Evolutionary conservation across 1,284 basidiomycete species (phyloP).

Genomic region (Sporisorium exsertum): DNA sequence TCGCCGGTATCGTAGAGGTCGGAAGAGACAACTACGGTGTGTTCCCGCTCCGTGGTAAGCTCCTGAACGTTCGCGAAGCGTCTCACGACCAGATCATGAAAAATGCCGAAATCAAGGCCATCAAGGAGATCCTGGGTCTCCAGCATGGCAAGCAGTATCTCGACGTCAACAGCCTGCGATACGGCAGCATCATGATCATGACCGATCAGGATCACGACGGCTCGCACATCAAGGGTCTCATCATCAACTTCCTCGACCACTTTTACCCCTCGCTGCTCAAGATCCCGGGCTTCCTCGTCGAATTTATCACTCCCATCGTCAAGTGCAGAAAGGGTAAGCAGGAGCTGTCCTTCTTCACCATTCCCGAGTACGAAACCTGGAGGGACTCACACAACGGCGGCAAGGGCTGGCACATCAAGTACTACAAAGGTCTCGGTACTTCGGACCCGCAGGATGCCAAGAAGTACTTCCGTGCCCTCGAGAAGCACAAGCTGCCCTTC

Average conservation of each 20-base stretch:
- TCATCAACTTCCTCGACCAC: conserved; percentile 98
- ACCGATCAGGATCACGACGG: conserved; percentile 99
- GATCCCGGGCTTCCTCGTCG: conserved; percentile 91
- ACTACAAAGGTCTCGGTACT: conserved; percentile 98
- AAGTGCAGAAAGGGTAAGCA: conserved; percentile 83
- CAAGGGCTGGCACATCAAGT: conserved; percentile 78
- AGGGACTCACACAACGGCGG: conserved; percentile 82
- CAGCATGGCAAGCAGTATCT: conserved; percentile 93
- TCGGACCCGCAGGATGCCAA: conserved; percentile 88
- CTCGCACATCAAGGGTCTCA: conserved; percentile 97
- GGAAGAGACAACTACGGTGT: conserved; percentile 97
- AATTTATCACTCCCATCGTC: conserved; percentile 99
- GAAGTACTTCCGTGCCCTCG: conserved; percentile 92
- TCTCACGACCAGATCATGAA: conserved; percentile 96
- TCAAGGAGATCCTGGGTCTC: conserved; percentile 97
- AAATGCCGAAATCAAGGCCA: conserved; percentile 95
- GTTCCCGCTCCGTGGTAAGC: conserved; percentile 95
- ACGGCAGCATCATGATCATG: conserved; percentile 99
- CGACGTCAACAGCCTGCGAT: conserved; percentile 80
- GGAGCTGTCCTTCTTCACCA: conserved; percentile 91
- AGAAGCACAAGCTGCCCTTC: conserved; percentile 94
- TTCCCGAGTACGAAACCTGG: conserved; percentile 97
- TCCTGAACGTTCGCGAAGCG: conserved; percentile 97
- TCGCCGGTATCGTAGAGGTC: conserved; percentile 92
- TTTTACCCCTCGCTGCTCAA: conserved; percentile 96